Conservation (phyloP, 441 rosid species). For the Gossypium schwendimanii region DNA sequence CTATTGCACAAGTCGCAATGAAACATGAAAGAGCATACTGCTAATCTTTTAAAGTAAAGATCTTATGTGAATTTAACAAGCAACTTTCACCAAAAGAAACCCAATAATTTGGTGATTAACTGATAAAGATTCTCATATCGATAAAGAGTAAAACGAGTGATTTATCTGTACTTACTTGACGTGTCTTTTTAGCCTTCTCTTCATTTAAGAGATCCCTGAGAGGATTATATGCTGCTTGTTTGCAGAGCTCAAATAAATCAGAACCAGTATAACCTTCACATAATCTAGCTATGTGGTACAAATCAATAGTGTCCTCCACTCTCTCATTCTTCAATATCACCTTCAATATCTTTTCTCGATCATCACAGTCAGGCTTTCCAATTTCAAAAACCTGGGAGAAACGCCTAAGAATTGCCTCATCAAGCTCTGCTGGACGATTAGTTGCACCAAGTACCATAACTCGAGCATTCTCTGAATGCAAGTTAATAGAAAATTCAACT, state of each 20-base stretch:
- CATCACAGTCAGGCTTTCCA: conserved; percentile 64
- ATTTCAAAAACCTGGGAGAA: conserved; percentile 91
- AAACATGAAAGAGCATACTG: background rate
- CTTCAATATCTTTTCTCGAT: conserved; percentile 76
- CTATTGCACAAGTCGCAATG: background rate
- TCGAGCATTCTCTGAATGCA: conserved; percentile 59
- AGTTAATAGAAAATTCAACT: conserved; percentile 3
- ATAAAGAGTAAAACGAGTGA: background rate
- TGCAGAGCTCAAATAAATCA: conserved; percentile 91
- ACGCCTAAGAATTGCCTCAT: conserved; percentile 87
- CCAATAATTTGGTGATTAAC: background rate
- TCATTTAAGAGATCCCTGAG: conserved; percentile 73
- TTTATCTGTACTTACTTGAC: conserved; percentile 41
- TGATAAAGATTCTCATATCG: background rate
- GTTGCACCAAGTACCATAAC: conserved; percentile 99
- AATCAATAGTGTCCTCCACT: conserved; percentile 54
- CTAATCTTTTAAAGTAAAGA: background rate
- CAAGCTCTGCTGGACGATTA: conserved; percentile 90
- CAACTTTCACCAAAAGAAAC: background rate
- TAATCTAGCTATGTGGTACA: conserved; percentile 48
- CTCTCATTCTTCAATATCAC: conserved; percentile 78
- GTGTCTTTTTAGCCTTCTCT: conserved; percentile 59
- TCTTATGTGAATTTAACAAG: background rate
- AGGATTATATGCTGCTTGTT: conserved; percentile 86
- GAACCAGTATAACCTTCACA: conserved; percentile 84